These are phyloP conservation scores for Alternaria postmessia DNA, from an alignment of 2,329 filamentous ascomycete species.

Conservation along the genomic window DNA sequence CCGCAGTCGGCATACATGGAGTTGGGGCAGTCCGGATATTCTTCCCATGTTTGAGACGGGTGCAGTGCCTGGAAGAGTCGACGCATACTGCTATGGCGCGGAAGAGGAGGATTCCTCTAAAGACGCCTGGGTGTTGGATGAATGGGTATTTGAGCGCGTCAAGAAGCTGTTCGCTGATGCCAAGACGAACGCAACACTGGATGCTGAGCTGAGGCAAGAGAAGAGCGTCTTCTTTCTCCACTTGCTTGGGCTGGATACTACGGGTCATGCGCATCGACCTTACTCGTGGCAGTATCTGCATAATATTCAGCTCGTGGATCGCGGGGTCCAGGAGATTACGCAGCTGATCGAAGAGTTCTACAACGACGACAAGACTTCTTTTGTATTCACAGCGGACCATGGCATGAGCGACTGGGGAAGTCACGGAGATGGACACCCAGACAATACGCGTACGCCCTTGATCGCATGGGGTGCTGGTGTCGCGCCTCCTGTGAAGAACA, in stretches of 20 bases:
- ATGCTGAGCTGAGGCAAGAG: constrained; percentile 76
- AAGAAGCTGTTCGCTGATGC: constrained; percentile 86
- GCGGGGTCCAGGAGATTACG: constrained; percentile 85
- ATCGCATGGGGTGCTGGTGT: constrained; percentile 94
- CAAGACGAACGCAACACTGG: constrained; percentile 76
- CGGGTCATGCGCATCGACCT: constrained; percentile 83
- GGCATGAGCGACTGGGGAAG: constrained; percentile 99
- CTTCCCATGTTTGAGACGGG: constrained; percentile 96
- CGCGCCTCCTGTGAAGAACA: constrained; percentile 71
- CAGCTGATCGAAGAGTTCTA: constrained; percentile 87
- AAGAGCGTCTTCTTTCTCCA: constrained; percentile 96
- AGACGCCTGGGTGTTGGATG: constrained; percentile 81
- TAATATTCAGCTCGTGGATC: constrained; percentile 93
- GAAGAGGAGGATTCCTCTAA: constrained; percentile 91
- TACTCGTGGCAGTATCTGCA: constrained; percentile 95
- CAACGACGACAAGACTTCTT: constrained; percentile 81
- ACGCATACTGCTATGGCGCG: constrained; percentile 82
- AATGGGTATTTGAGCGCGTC: constrained; percentile 96
- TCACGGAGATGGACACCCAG: constrained; percentile 95
- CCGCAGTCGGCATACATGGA: constrained; percentile 95
- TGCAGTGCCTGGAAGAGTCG: constrained; percentile 85
- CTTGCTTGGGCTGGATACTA: constrained; percentile 88
- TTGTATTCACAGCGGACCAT: constrained; percentile 96
- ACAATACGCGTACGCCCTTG: constrained; percentile 93
- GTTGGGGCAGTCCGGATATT: constrained; percentile 98